Evolutionary conservation across 805 yeast species (phyloP).

Genomic region (Wickerhamomyces mucosus): DNA sequence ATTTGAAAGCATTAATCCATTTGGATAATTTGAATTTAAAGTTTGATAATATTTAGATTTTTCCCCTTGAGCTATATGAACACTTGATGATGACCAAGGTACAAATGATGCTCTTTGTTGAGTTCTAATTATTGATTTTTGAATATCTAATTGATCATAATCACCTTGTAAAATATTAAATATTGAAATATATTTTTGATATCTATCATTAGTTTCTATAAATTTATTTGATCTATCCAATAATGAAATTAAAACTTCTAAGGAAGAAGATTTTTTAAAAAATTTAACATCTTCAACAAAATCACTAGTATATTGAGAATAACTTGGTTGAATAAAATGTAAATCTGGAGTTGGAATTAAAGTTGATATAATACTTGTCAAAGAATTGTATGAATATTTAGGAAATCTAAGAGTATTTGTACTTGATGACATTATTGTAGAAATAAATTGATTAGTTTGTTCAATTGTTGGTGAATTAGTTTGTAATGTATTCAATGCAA

Average conservation of each 20-base stretch:
- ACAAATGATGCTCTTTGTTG: conserved; percentile 66
- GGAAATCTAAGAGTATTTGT: conserved; percentile 90
- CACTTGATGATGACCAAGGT: conserved; percentile 76
- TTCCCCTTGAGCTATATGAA: conserved; percentile 69
- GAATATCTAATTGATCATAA: conserved; percentile 60
- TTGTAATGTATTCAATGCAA: conserved; percentile 56
- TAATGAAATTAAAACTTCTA: conserved; percentile 78
- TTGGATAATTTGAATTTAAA: conserved; percentile 37
- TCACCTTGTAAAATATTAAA: conserved; percentile 59
- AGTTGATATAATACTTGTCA: conserved; percentile 72
- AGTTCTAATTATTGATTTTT: conserved; percentile 54
- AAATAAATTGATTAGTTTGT: conserved; percentile 77
- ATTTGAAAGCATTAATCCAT: conserved; percentile 80
- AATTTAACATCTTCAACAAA: conserved; percentile 49
- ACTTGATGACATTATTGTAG: conserved; percentile 74
- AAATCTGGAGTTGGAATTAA: conserved; percentile 79
- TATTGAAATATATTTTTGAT: conserved; percentile 47
- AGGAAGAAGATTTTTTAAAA: conserved; percentile 63
- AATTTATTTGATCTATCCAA: conserved; percentile 70
- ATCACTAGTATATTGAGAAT: conserved; percentile 69
- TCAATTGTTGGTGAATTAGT: conserved; percentile 55
- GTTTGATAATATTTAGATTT: conserved; percentile 47
- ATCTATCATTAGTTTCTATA: conserved; percentile 40
- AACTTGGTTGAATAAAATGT: conserved; percentile 66
- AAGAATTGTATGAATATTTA: conserved; percentile 79